These are phyloP conservation scores for Cornus kousa DNA, from an alignment of 148 eudicot species.

Conservation along the genomic window DNA sequence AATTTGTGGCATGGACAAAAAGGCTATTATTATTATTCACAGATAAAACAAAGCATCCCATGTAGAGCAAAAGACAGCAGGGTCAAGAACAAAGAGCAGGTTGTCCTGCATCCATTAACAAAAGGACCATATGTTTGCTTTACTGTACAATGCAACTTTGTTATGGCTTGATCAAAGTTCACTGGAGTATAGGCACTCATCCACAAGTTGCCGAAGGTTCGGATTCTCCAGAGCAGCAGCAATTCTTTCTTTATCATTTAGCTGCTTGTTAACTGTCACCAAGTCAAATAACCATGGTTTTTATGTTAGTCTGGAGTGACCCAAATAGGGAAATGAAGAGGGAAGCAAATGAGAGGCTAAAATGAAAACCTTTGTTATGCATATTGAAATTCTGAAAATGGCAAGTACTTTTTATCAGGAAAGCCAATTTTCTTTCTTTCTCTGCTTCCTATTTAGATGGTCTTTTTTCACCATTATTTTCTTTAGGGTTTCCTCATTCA, in stretches of 20 bases:
- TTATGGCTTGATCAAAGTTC: constrained; percentile 41
- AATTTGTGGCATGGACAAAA: too few relatives aligned
- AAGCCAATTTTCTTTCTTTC: too few relatives aligned
- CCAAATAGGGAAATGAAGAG: background rate
- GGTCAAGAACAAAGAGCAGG: background rate
- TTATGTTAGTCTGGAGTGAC: background rate
- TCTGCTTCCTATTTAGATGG: too few relatives aligned
- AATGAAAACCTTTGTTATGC: background rate
- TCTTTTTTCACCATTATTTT: too few relatives aligned
- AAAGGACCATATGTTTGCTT: background rate
- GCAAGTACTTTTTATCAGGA: background rate
- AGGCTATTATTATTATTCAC: background rate
- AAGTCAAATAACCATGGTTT: background rate
- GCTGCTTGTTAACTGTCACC: constrained; percentile 79
- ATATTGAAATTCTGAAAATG: background rate
- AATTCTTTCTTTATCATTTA: constrained; percentile 90
- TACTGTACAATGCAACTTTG: constrained; percentile 17
- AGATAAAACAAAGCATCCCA: background rate
- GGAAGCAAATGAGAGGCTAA: background rate
- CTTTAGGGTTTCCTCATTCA: background rate
- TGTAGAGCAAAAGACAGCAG: background rate
- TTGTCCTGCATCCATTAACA: background rate
- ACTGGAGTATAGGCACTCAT: constrained; percentile 70
- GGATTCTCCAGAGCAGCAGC: constrained; percentile 88
- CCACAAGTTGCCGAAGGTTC: constrained; percentile 79